Conservation (phyloP, 768 basidiomycete genomes). For the Tubosaeta brunneosetosa region DNA sequence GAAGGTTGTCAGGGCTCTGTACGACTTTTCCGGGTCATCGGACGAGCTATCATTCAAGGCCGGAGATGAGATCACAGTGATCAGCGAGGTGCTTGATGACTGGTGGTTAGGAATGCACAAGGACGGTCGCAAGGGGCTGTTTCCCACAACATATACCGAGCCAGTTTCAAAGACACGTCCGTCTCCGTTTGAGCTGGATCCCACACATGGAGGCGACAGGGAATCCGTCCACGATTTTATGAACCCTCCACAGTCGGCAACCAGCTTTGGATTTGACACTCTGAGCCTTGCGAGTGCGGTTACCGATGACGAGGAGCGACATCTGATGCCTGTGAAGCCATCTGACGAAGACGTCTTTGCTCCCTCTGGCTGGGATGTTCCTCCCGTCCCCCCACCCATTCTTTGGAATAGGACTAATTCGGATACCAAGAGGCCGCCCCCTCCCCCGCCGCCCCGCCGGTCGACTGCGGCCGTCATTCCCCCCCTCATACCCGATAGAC, state of each 20-base stretch:
- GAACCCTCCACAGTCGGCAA: constrained; percentile 24
- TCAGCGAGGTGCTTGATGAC: constrained; percentile 78
- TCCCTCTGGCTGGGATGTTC: constrained; percentile 14
- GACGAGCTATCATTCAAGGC: constrained; percentile 76
- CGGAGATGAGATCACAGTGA: constrained; percentile 71
- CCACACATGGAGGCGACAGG: constrained; percentile 16
- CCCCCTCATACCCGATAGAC: constrained; percentile 49
- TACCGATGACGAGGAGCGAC: constrained; percentile 41
- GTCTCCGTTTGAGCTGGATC: constrained; percentile 31
- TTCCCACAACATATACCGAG: constrained; percentile 77
- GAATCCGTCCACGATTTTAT: constrained; percentile 13
- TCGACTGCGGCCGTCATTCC: constrained; percentile 26
- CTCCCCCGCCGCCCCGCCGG: constrained; percentile 64
- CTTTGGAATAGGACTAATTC: constrained; percentile 23
- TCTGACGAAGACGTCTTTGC: constrained; percentile 21
- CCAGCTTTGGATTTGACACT: constrained; percentile 27
- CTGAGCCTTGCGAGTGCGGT: constrained; percentile 41
- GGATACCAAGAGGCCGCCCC: constrained; percentile 41
- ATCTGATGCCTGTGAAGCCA: constrained; percentile 27
- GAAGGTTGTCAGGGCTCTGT: constrained; percentile 62
- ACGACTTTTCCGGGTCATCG: constrained; percentile 67
- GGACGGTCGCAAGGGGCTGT: constrained; percentile 68
- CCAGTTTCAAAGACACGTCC: constrained; percentile 17
- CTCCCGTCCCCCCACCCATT: constrained; percentile 12
- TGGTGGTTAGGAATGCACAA: constrained; percentile 85